Base-by-base conservation (phyloP, 2,329 filamentous ascomycete genomes). In the Aschersonia sp. region DNA sequence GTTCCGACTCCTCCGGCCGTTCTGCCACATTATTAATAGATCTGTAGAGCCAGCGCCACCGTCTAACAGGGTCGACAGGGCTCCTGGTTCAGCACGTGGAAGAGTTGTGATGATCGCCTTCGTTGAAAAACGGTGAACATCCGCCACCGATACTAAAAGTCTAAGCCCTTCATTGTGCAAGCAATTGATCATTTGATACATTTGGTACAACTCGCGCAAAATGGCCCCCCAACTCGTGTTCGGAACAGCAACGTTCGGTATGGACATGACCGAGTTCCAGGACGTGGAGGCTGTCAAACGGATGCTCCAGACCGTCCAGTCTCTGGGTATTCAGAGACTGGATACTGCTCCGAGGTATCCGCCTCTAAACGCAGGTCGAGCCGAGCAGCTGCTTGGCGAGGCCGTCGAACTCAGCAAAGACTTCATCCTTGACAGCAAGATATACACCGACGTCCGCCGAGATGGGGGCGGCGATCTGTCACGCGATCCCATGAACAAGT, bases 311-410 rank as follows among this genome's bases (percentile, higher is more conserved):
- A 37, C 44, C 6, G 31, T 37, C 30, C 44, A 45, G 11, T 35
- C 30, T 11, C 4, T 45, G 10, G 22, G 22, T 3, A 45, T 45
- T 10, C n/a, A 14, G n/a, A 14, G 30, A 14, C 31, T 45, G 11
- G 44, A 45, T 8, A 45, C 44, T 22, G 44, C 44, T 39, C 31
- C 44, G 31, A 35, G 44, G 12, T 45, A 45, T 39, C 44, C 44
- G 31, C 44, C 44, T 7, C 1, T 39, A 3, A 45, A 39, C 5
- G 11, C 44, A 22, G 44, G 44, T 45, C 31, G 31, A 8, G 31
- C 44, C 9, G 44, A 45, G 31, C 44, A 39, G 14, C 44, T 45
- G 10, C n/a, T 45, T 11, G 44, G 44, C 6, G 44, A 45, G 44
- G 44, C 35, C 30, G 10, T 35, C 31, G 44, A 14, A 14, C n/a